phyloP scores from a whole-genome alignment of 352 stramenopile species.

The Pythium utonaiense region DNA sequence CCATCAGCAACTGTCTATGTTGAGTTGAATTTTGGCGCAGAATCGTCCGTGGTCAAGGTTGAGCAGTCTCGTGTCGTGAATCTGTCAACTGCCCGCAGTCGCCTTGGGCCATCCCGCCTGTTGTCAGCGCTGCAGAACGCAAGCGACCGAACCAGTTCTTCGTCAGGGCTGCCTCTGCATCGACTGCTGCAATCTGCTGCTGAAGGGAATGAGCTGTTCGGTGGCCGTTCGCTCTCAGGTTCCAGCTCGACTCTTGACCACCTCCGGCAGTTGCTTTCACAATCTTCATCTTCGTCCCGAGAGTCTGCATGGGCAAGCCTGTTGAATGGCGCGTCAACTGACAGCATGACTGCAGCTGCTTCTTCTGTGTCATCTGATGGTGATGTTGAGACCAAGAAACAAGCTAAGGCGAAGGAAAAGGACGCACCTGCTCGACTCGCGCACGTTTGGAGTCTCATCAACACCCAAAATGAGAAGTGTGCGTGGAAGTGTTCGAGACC shows the following conservation, averaged over 20 bases:
- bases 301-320: conserved; percentile 1
- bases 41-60: conserved; percentile 42
- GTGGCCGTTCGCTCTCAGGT: not conserved
- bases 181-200: conserved; percentile 10
- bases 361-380: conserved; percentile 2
- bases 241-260: conserved; percentile 45
- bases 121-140: conserved; percentile 56
- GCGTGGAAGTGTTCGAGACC: conserved; percentile 13
- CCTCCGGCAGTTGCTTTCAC: conserved; percentile 33
- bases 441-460: conserved; percentile 11
- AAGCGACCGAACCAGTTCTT: conserved; percentile 14
- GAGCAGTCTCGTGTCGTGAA: conserved; percentile 61
- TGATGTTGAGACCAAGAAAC: conserved; percentile 1
- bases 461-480: not conserved
- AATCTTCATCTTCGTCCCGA: conserved; percentile 14
- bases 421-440: not conserved
- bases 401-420: conserved; percentile 6
- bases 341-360: conserved; percentile 1
- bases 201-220: conserved; percentile 12
- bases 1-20: conserved; percentile 45
- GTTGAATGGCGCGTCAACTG: not conserved
- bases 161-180: conserved; percentile 14
- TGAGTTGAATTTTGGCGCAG: conserved; percentile 48
- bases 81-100: conserved; percentile 35
- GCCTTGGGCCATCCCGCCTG: conserved; percentile 41